These are phyloP conservation scores for Phytopythium boreale DNA, from an alignment of 352 stramenopile genomes.

Conservation along the genomic window DNA sequence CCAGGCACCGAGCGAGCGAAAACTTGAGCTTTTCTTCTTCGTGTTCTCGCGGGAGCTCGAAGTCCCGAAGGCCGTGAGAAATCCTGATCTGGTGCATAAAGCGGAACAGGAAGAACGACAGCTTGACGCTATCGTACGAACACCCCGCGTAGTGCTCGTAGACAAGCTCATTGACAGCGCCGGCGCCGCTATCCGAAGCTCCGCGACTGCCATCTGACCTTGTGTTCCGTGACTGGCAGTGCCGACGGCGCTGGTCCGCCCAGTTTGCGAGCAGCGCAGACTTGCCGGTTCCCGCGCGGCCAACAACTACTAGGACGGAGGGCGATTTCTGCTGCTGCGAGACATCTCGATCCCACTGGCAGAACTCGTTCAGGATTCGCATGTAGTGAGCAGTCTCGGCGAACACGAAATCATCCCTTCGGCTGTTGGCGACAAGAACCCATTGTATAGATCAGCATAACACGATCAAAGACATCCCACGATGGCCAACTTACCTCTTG, in stretches of 20 bases:
- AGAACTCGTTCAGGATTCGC: slow-evolving; percentile 69
- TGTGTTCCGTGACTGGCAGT: neutral
- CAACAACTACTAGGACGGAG: slow-evolving; percentile 58
- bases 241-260: slow-evolving; percentile 38
- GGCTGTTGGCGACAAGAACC: slow-evolving; percentile 25
- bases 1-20: slow-evolving; percentile 71
- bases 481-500: slow-evolving; percentile 31
- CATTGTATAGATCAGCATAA: neutral
- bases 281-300: slow-evolving; percentile 66
- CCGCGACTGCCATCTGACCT: neutral
- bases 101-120: slow-evolving; percentile 79
- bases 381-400: slow-evolving; percentile 58
- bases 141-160: slow-evolving; percentile 81
- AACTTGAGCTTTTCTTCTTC: slow-evolving; percentile 88
- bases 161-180: slow-evolving; percentile 48
- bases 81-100: slow-evolving; percentile 80
- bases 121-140: slow-evolving; percentile 82
- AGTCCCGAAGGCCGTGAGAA: slow-evolving; percentile 68
- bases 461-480: neutral
- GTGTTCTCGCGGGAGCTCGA: slow-evolving; percentile 73
- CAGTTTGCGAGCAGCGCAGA: slow-evolving; percentile 77
- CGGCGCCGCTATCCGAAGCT: neutral
- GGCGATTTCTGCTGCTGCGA: slow-evolving; percentile 14
- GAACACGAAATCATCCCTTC: slow-evolving; percentile 69
- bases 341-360: slow-evolving; percentile 32